These are phyloP conservation scores for Coelastrella sp. DNA, from an alignment of 139 green algal species.

Conservation along the genomic window DNA sequence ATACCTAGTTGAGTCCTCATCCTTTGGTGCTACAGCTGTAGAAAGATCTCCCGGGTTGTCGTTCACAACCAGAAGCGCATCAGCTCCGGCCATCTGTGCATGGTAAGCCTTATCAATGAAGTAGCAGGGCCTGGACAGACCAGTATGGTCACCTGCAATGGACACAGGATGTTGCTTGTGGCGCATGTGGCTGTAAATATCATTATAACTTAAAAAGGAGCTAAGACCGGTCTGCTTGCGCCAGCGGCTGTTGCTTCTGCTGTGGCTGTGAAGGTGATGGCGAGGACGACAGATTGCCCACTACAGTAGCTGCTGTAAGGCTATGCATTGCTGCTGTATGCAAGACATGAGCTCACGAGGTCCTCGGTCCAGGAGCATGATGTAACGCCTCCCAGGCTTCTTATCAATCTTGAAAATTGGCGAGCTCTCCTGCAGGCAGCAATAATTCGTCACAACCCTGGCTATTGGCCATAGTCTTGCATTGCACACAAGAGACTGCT, in stretches of 20 bases:
- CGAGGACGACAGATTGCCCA: background rate
- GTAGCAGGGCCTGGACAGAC: constrained; percentile 73
- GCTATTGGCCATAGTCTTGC: background rate
- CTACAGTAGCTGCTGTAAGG: background rate
- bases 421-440: constrained; percentile 46
- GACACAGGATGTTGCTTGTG: background rate
- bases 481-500: background rate
- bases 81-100: constrained; percentile 86
- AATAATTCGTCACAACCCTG: background rate
- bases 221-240: no score
- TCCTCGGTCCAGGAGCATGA: constrained; percentile 82
- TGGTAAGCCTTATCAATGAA: constrained; percentile 93
- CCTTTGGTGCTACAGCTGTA: constrained; percentile 70
- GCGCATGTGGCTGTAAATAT: no score
- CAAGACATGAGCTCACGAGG: constrained; percentile 50
- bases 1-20: constrained; percentile 50
- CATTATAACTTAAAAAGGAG: no score
- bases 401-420: constrained; percentile 59
- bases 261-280: no score
- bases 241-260: background rate
- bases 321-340: background rate
- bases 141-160: constrained; percentile 31
- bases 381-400: constrained; percentile 59
- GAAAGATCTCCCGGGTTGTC: constrained; percentile 55
- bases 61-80: constrained; percentile 73